Evolutionary conservation across 176 grass and related monocot genomes (phyloP), one percentile per base, ranked within the genome.

Genomic region (Carex parvula): DNA sequence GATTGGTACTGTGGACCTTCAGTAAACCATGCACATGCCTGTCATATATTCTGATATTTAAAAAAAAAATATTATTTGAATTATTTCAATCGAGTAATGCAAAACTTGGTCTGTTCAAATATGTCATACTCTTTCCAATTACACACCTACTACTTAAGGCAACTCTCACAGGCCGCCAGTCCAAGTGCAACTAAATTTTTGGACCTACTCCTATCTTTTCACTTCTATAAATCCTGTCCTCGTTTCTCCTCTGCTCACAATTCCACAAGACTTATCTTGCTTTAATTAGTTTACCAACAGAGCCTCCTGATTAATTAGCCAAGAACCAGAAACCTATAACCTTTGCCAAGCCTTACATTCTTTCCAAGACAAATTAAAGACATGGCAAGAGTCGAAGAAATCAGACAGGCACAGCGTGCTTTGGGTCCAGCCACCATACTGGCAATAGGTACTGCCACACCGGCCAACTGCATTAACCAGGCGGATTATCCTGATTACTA

Each of bases 391-490:
- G 70, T 85, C 6, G 67, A 85, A 1, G 55, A 85, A 22, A 64
- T 85, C 18, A 74, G 83, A 48, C 55, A 85, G 11, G 83, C 69
- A 18, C 83, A 85, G 41, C 33, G 55, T 30, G 83, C 83, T 8
- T 35, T 52, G 29, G 70, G 83, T 3, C 52, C 83, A 0, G 83
- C 83, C 8, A 64, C 69, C 14, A 60, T 85, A 37, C n/a, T 85
- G 26, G 83, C 83, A 65, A 85, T 85, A 8, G 83, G 83, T 29
- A 85, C 83, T 13, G 83, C 83, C 32, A 85, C 29, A 6, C 83
- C 83, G 18, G 13, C 64, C 29, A 85, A 64, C 52, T 37, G 50
- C 52, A 8, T 85, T 48, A 22, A 76, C 57, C 70, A 85, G 83
- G 60, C 33, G 50, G 55, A 60, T 48, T 84, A 60, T 32, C 55